A percentile compares a stretch with the other conserved stretches of the same genome.
Conservation (phyloP, 2,329 filamentous ascomycete genomes). For the Chaetothyriales sp. region DNA sequence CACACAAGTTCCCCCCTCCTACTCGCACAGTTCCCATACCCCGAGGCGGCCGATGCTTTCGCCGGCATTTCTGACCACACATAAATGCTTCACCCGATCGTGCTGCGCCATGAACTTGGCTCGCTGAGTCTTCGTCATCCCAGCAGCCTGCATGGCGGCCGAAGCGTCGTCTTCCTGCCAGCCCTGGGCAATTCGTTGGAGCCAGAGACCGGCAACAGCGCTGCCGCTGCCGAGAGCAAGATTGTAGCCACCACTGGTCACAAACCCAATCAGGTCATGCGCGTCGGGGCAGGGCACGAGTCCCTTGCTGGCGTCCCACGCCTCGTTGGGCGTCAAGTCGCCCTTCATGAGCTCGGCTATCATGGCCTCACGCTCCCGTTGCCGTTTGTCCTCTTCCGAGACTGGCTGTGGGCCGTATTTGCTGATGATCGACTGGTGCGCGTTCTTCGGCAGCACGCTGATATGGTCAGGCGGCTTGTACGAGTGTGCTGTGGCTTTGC, state of each 20-base stretch:
- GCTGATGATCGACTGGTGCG: slow-evolving; percentile 14
- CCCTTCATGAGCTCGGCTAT: slow-evolving; percentile 1
- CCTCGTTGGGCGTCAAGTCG: not conserved
- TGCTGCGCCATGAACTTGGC: not conserved
- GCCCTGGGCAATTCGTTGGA: slow-evolving; percentile 42
- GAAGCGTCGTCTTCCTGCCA: slow-evolving; percentile 16
- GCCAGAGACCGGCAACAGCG: slow-evolving; percentile 58
- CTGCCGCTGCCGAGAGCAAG: slow-evolving; percentile 61
- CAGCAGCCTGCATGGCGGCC: slow-evolving; percentile 2
- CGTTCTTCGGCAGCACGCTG: slow-evolving; percentile 15
- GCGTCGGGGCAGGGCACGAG: slow-evolving; percentile 47
- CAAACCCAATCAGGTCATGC: slow-evolving; percentile 72
- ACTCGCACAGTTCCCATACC: slow-evolving; percentile 47
- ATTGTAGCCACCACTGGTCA: slow-evolving; percentile 75
- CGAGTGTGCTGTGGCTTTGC: slow-evolving; percentile 7
- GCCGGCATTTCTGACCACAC: slow-evolving; percentile 71
- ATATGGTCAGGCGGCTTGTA: slow-evolving; percentile 11
- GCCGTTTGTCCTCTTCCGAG: slow-evolving; percentile 1
- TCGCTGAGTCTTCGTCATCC: not conserved
- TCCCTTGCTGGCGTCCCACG: not conserved
- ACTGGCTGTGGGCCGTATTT: slow-evolving; percentile 9
- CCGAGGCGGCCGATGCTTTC: slow-evolving; percentile 66
- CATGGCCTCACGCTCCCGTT: not conserved
- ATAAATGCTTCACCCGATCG: slow-evolving; percentile 31
- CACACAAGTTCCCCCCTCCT: not conserved